Evolutionary conservation across 2,329 filamentous ascomycete genomes (phyloP), one percentile per base, ranked within the genome.

Genomic region (Calonectria hawksworthii): DNA sequence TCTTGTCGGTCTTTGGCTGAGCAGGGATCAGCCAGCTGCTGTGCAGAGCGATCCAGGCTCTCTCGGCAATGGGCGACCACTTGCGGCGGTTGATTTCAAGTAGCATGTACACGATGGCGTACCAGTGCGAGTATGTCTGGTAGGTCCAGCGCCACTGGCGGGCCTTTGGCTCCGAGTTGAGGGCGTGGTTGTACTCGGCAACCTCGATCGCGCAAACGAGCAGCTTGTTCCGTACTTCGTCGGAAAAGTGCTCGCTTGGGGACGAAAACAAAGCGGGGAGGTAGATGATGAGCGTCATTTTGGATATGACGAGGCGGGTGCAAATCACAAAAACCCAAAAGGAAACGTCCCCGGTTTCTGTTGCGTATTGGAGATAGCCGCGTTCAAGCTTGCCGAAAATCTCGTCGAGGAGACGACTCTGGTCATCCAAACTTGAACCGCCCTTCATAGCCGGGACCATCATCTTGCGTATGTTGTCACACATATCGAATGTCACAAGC

Each of bases 71-170:
- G 1, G 87, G 83, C 14, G 87, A 87, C 87, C 87, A 89, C 2
- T 85, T 84, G 0, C 87, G 83, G 4, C 86, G 86, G 18, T 86
- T 87, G 1, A 88, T 82, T 77, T 91, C 89, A 16, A 92, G 85
- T 34, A 92, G 78, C 0, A 91, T 84, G 76, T 90, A 92, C 0
- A 90, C 89, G 4, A 92, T 87, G 6, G 90, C 89, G 76, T 92
- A 87, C 89, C 90, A 92, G 74, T 92, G 90, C 0, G 88, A 90
- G 79, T 91, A 92, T 0, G 89, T 90, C 77, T 91, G 88, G 80
- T 90, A 92, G 8, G 91, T 83, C 91, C 91, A 92, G 23, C 89
- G 88, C 87, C 89, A 92, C 61, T 88, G 88, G 13, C 86, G 86
- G 68, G 86, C 87, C 21, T 83, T 84, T 3, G 84, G 83, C 70